Evolutionary conservation across 2,329 filamentous ascomycete species (phyloP), one percentile per base, ranked within the genome.

Genomic region (Coniochaeta ligniaria): DNA sequence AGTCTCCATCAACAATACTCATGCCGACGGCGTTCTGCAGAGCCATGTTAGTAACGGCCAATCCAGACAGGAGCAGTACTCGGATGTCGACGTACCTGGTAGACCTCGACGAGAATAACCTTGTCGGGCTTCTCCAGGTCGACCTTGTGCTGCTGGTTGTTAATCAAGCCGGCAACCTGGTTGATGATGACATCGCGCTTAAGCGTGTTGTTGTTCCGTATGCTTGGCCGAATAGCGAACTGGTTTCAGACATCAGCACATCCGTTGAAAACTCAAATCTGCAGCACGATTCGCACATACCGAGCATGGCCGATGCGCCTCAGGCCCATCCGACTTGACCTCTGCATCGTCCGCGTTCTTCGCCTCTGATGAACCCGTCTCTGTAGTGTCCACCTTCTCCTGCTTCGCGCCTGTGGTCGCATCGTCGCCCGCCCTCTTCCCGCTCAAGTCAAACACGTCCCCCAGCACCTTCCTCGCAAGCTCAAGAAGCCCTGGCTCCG

Each of bases 161-260:
- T 85, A 63, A 92, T 83, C 33, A 87, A 75, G 43, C 78, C 76
- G 5, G 90, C 91, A 64, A 94, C 81, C 64, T 82, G 83, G 68
- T 88, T 84, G 72, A 95, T 94, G 57, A 94, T 80, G 20, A 78
- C 78, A 64, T 87, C 83, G 61, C 90, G 83, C 66, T 83, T 88
- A 63, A 94, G 79, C 3, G 80, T 80, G 66, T 80, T 87, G 73
- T 93, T 87, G 68, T 90, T 91, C 60, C 91, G 86, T 63, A 91
- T 84, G 16, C 84, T 89, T n/a, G 88, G 85, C 52, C 91, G 85
- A 66, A 96, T 93, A n/a, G 90, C 91, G 74, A 92, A 95, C 90
- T 94, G 63, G 17, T 31, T 24, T 24, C 3, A 2, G 17, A 6
- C 1, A 28, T 56, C 31, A 56, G 54, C 28, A 56, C 20, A n/a